phyloP scores from a whole-genome alignment of 768 basidiomycete genomes.

The Rhizopogon sp. region DNA sequence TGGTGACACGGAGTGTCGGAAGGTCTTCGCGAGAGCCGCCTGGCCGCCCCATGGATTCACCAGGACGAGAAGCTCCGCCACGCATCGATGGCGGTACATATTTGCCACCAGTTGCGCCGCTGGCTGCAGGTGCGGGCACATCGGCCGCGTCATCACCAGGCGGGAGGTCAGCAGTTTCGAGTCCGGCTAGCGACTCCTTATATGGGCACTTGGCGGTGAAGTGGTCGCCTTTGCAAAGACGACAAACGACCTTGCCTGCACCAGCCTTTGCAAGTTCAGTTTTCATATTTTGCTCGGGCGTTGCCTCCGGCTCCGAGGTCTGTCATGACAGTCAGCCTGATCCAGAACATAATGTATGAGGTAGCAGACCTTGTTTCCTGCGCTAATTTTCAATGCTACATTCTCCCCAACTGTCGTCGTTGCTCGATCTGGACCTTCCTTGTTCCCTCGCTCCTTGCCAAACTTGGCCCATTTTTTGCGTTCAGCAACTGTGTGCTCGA shows the following conservation, averaged over 20 bases:
- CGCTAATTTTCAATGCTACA: constrained; percentile 55
- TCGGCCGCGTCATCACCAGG: constrained; percentile 31
- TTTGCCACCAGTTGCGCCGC: constrained; percentile 56
- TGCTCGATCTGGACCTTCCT: constrained; percentile 84
- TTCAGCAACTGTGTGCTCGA: constrained; percentile 93
- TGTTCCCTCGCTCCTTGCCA: constrained; percentile 83
- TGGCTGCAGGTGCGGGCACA: constrained; percentile 18
- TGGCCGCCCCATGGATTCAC: constrained; percentile 63
- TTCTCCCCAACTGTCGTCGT: constrained; percentile 90
- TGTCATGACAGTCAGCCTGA: constrained; percentile 16
- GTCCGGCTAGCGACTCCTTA: constrained; percentile 84
- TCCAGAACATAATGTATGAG: neutral
- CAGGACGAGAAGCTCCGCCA: constrained; percentile 56
- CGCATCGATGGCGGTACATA: constrained; percentile 96
- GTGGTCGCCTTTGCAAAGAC: constrained; percentile 94
- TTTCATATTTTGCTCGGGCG: constrained; percentile 63
- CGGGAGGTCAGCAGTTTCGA: constrained; percentile 53
- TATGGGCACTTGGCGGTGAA: constrained; percentile 99
- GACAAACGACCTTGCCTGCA: constrained; percentile 85
- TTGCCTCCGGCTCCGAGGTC: constrained; percentile 62
- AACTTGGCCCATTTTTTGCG: constrained; percentile 93
- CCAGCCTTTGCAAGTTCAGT: constrained; percentile 65
- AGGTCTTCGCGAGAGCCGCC: constrained; percentile 77
- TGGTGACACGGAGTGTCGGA: constrained; percentile 95
- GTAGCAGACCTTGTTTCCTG: constrained; percentile 55